Evolutionary conservation across 1,284 basidiomycete species (phyloP), one percentile per base, ranked within the genome.

Genomic region (Ceratobasidium sp.): DNA sequence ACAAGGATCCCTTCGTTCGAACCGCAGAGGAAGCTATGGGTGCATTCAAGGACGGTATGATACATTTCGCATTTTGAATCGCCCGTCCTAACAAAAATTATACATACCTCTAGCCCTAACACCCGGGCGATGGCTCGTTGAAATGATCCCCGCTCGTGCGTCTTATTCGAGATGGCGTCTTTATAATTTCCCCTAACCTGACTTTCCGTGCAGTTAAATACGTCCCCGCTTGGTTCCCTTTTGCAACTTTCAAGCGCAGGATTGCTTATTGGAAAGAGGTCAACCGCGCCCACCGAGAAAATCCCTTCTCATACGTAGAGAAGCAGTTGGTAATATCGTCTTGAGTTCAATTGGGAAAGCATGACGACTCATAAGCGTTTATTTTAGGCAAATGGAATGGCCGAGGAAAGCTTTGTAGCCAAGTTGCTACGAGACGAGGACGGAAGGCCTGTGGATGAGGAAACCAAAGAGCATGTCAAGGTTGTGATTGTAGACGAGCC

Each of bases 341-440:
- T 22, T 45, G 8, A 45, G 11, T 53, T 5, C 19, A 29, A 14
- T 14, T 4, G 15, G 29, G 15, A 7, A 3, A 57, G 36, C 29
- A 5, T 3, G 3, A 11, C 4, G 4, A 41, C 36, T 41, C 11
- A 41, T 24, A 44, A 29, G 6, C 2, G 15, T 19, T 17, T n/a
- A 2, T 8, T 19, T 33, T 33, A 65, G 63, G 47, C 47, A 2
- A 31, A 51, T 14, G 63, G 63, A 1, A n/a, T 11, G 15, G 63
- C 48, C 33, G 63, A 65, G 36, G 15, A 24, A 11, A 50, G 27
- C 17, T 65, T 65, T 31, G 48, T 47, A 11, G 50, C 63, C 24
- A 65, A 65, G n/a, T 29, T 65, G 24, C 31, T 65, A 24, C 63
- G 51, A n/a, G 4, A 6, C 8, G 63, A 65, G 22, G 63, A 65